phyloP scores from a whole-genome alignment of 495 filamentous ascomycete genomes.

The Echria macrotheca region DNA sequence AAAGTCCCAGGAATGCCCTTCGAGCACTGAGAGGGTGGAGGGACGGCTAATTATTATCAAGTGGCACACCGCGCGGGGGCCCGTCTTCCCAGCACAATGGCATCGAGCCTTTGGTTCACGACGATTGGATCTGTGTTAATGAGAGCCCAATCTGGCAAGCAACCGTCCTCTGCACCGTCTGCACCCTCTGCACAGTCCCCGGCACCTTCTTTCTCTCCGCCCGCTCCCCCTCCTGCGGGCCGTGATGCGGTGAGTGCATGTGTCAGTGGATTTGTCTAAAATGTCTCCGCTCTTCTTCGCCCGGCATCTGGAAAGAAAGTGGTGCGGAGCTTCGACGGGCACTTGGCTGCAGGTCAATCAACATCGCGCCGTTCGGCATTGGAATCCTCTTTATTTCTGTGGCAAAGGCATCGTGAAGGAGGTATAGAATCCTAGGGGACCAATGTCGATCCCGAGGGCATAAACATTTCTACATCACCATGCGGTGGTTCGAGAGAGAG shows the following conservation, averaged over 20 bases:
- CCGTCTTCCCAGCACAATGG: slow-evolving; percentile 5
- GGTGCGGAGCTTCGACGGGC: not conserved
- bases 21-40: not conserved
- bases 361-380: slow-evolving; percentile 1
- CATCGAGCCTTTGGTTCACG: not conserved
- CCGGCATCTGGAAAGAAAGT: slow-evolving; percentile 4
- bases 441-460: no score
- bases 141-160: not conserved
- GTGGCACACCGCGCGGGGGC: not conserved
- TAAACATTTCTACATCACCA: no score
- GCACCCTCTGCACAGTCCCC: not conserved
- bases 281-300: not conserved
- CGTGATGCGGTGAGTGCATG: no score
- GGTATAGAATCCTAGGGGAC: not conserved
- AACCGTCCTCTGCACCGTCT: no score
- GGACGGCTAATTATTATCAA: slow-evolving; percentile 3
- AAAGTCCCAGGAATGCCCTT: no score
- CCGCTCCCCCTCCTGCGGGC: not conserved
- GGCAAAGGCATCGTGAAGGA: not conserved
- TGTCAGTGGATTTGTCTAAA: no score
- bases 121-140: not conserved
- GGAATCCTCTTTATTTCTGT: not conserved
- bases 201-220: not conserved
- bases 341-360: slow-evolving; percentile 1
- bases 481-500: not conserved